Evolutionary conservation across 2,329 filamentous ascomycete genomes (phyloP).

Genomic region (Talaromyces albobiverticillius): DNA sequence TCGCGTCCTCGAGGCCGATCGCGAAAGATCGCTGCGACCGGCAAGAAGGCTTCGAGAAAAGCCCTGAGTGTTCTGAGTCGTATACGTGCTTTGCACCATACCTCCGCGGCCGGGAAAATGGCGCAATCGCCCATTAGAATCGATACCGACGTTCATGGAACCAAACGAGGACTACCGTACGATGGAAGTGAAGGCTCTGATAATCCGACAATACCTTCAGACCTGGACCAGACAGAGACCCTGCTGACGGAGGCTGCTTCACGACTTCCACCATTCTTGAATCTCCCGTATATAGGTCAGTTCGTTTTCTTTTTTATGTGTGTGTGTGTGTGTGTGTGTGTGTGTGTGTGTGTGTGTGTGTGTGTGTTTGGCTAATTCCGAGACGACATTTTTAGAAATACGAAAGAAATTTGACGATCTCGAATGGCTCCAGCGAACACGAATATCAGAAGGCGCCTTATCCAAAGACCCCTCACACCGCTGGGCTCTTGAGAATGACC

Average conservation of each 20-base stretch:
- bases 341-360: no score
- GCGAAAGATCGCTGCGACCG: slow-evolving; percentile 28
- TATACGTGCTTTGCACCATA: slow-evolving; percentile 39
- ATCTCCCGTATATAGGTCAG: slow-evolving; percentile 37
- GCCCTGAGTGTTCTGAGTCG: slow-evolving; percentile 41
- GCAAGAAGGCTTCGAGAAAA: slow-evolving; percentile 35
- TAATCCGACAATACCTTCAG: slow-evolving; percentile 23
- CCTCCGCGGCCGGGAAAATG: slow-evolving; percentile 39
- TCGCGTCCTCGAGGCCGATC: slow-evolving; percentile 28
- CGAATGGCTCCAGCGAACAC: slow-evolving; percentile 58
- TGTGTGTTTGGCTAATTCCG: slow-evolving; percentile 10
- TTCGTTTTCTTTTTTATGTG: slow-evolving; percentile 11
- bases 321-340: no score
- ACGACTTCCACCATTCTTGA: slow-evolving; percentile 36
- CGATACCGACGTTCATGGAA: slow-evolving; percentile 36
- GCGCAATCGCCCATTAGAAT: slow-evolving; percentile 40
- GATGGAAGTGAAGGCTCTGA: slow-evolving; percentile 33
- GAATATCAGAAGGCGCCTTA: slow-evolving; percentile 47
- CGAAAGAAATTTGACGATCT: slow-evolving; percentile 60
- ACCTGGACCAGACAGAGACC: slow-evolving; percentile 17
- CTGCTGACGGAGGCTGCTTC: slow-evolving; percentile 22
- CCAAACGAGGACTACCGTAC: slow-evolving; percentile 36
- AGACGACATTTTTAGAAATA: slow-evolving; percentile 47
- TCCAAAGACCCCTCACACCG: slow-evolving; percentile 48
- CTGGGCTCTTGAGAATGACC: slow-evolving; percentile 58